Evolutionary conservation across 1,284 basidiomycete genomes (phyloP).

Genomic region (Psilocybe mexicana): DNA sequence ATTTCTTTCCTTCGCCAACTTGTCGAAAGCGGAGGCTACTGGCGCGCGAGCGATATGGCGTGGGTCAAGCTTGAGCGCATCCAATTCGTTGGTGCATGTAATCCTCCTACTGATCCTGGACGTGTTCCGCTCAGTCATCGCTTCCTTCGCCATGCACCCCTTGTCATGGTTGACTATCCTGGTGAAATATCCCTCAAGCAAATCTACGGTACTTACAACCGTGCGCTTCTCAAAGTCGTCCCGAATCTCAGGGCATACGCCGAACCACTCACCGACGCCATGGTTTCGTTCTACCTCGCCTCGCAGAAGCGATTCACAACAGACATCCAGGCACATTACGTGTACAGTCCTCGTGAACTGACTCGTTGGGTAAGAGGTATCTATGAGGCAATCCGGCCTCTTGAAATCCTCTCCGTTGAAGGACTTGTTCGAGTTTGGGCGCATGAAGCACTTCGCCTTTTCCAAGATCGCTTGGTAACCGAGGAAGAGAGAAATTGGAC

Average conservation of each 20-base stretch:
- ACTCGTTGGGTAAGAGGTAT: conserved; percentile 98
- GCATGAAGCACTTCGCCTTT: conserved; percentile 95
- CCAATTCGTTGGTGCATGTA: conserved; percentile 99
- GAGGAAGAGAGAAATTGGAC: conserved; percentile 95
- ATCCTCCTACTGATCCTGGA: conserved; percentile 99
- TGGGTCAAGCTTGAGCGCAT: conserved; percentile 99
- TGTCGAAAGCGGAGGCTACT: conserved; percentile 94
- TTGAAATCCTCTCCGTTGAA: conserved; percentile 90
- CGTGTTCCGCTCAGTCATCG: conserved; percentile 97
- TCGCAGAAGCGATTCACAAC: conserved; percentile 96
- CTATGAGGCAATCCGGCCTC: conserved; percentile 92
- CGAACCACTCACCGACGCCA: conserved; percentile 94
- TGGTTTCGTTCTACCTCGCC: conserved; percentile 95
- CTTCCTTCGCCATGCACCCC: conserved; percentile 95
- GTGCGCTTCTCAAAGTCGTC: conserved; percentile 93
- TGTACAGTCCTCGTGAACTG: conserved; percentile 98
- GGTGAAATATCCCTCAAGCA: conserved; percentile 97
- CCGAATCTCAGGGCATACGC: conserved; percentile 93
- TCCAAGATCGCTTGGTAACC: conserved; percentile 95
- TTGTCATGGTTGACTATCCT: conserved; percentile 99
- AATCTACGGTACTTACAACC: conserved; percentile 99
- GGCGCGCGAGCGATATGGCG: conserved; percentile 92
- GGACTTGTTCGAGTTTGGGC: conserved; percentile 98
- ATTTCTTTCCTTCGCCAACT: conserved; percentile 98
- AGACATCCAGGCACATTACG: conserved; percentile 96